A percentile compares a stretch with the other conserved stretches of the same genome.
Conservation (phyloP, 768 basidiomycete genomes). For the Hygrocybe coccinea region DNA sequence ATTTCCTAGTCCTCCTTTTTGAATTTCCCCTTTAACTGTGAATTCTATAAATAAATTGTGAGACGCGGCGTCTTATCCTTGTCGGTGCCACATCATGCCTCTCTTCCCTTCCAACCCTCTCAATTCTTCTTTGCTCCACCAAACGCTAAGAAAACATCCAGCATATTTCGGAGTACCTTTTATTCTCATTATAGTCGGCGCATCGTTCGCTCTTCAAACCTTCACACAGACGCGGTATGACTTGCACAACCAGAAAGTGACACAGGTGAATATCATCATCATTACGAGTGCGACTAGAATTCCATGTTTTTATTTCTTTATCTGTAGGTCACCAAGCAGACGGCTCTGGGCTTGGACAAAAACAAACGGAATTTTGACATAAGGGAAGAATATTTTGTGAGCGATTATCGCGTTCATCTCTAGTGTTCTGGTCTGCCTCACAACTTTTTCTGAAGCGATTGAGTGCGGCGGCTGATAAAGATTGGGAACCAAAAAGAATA, state of each 20-base stretch:
- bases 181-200: slow-evolving; percentile 74
- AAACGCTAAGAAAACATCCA: slow-evolving; percentile 54
- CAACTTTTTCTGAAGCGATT: background rate
- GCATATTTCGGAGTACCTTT: slow-evolving; percentile 84
- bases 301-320: background rate
- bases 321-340: slow-evolving; percentile 62
- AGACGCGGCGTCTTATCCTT: too few species aligned
- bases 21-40: too few species aligned
- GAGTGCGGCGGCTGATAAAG: slow-evolving; percentile 41
- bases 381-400: slow-evolving; percentile 91
- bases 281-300: background rate
- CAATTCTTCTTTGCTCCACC: slow-evolving; percentile 37
- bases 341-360: slow-evolving; percentile 68
- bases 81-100: slow-evolving; percentile 45
- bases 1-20: too few species aligned
- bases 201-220: slow-evolving; percentile 75
- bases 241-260: slow-evolving; percentile 73
- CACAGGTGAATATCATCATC: slow-evolving; percentile 48
- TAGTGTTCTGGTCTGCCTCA: background rate
- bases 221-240: slow-evolving; percentile 93
- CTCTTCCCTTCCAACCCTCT: slow-evolving; percentile 48
- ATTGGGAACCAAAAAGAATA: slow-evolving; percentile 87
- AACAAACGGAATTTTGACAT: slow-evolving; percentile 83
- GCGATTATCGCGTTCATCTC: slow-evolving; percentile 28
- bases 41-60: too few species aligned